Evolutionary conservation across 768 basidiomycete genomes (phyloP).

Genomic region (Clitopilus passeckerianus): DNA sequence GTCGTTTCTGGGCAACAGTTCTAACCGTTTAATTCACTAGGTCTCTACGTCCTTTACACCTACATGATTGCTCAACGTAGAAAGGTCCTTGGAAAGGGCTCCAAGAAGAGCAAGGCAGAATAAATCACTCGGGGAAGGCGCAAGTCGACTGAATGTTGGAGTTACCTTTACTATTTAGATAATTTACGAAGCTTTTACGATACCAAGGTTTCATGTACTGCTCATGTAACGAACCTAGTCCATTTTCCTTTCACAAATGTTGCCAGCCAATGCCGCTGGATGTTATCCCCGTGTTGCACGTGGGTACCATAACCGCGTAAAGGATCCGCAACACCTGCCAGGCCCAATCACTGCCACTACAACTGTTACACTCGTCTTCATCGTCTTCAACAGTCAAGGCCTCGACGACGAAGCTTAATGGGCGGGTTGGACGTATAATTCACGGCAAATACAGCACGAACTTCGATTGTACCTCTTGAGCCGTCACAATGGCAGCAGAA

Average conservation of each 20-base stretch:
- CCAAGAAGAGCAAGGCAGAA: not conserved
- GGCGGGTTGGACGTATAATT: not conserved
- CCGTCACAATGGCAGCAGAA: not conserved
- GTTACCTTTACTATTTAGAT: not conserved
- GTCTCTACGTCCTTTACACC: constrained; percentile 46
- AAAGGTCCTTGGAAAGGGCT: constrained; percentile 30
- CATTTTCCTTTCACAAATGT: no score
- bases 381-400: not conserved
- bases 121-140: not conserved
- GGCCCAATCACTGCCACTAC: not conserved
- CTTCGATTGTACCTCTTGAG: not conserved
- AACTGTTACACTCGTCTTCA: not conserved
- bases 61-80: constrained; percentile 51
- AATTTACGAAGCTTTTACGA: not conserved
- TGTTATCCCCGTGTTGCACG: not conserved
- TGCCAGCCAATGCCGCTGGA: no score
- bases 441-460: no score
- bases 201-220: not conserved
- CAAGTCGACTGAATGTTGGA: not conserved
- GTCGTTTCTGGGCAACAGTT: not conserved
- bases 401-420: not conserved
- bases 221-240: no score
- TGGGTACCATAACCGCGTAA: not conserved
- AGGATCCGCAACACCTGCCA: not conserved
- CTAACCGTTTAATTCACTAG: constrained; percentile 18